Conservation (phyloP, 495 filamentous ascomycete species). For the Aspergillus ostianus region DNA sequence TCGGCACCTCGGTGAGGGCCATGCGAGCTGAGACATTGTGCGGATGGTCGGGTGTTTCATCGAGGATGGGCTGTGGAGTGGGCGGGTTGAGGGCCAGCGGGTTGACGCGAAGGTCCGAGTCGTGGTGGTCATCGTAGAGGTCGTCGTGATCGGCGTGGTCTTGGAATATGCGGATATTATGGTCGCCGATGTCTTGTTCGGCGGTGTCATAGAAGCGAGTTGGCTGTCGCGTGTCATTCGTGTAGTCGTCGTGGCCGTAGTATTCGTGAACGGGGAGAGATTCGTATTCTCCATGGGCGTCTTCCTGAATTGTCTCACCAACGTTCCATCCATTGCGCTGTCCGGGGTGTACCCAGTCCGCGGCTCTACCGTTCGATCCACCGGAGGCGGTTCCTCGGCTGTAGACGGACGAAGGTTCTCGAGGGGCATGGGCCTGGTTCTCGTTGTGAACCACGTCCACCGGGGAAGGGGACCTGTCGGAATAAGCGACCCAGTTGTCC, state of each 20-base stretch:
- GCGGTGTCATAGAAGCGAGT: conserved; percentile 26
- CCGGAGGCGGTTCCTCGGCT: conserved; percentile 41
- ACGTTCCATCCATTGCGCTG: conserved; percentile 33
- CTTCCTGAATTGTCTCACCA: conserved; percentile 33
- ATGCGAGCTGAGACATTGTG: conserved; percentile 22
- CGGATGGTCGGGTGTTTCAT: conserved; percentile 20
- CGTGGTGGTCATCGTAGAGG: conserved; percentile 31
- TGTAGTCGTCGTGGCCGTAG: conserved; percentile 36
- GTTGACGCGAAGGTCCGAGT: conserved; percentile 36
- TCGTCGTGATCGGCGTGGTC: conserved; percentile 47
- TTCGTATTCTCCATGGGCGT: conserved; percentile 41
- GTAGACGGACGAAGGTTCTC: conserved; percentile 45
- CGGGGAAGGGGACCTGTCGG: conserved; percentile 53
- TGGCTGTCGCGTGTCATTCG: conserved; percentile 17
- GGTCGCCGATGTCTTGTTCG: conserved; percentile 40
- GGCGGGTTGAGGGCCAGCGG: conserved; percentile 55
- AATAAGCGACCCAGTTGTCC: conserved; percentile 61
- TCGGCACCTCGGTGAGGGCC: conserved; percentile 36
- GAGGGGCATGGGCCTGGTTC: conserved; percentile 35
- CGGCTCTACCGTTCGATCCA: conserved; percentile 24
- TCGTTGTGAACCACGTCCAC: conserved; percentile 21
- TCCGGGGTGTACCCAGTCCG: conserved; percentile 7
- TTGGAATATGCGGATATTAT: conserved; percentile 43
- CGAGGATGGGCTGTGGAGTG: conserved; percentile 41
- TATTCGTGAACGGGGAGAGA: conserved; percentile 39